A percentile compares a stretch with the other conserved stretches of the same genome.
phyloP scores from a whole-genome alignment of 202 grass and related monocot species.

The Brachypodium distachyon region DNA sequence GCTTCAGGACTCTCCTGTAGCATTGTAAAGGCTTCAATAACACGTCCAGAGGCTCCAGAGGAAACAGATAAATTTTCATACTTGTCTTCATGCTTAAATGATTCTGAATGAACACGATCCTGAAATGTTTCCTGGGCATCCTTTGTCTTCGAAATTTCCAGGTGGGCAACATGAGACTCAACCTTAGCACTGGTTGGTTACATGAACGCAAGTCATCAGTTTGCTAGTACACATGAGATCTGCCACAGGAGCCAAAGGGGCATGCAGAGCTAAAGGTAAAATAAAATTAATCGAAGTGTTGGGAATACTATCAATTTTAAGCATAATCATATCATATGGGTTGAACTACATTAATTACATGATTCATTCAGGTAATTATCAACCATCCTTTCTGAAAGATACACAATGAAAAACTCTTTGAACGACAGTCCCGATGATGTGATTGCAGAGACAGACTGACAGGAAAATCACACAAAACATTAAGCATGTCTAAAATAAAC shows the following conservation, averaged over 20 bases:
- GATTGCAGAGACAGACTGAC: not conserved
- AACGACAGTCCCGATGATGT: not conserved
- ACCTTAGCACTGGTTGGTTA: conserved; percentile 14
- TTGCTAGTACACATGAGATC: not conserved
- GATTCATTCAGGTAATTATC: not conserved
- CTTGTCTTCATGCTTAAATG: conserved; percentile 6
- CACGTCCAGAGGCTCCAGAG: conserved; percentile 29
- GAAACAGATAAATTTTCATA: conserved; percentile 2
- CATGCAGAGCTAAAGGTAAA: not conserved
- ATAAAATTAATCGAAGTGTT: not conserved
- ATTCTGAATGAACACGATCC: conserved; percentile 10
- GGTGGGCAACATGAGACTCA: not conserved
- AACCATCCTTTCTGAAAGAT: not conserved
- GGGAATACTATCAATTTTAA: not conserved
- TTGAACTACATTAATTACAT: not conserved
- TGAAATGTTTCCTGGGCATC: conserved; percentile 10
- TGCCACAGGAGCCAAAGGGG: not conserved
- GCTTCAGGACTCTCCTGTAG: conserved; percentile 54
- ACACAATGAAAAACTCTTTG: not conserved
- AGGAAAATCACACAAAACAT: not conserved
- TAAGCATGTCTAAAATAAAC: not conserved
- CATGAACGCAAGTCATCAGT: not conserved
- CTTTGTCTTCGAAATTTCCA: conserved; percentile 13
- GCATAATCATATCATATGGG: not conserved
- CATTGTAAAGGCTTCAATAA: conserved; percentile 65